phyloP scores from a whole-genome alignment of 352 stramenopile species.

The Phytophthora quininea region DNA sequence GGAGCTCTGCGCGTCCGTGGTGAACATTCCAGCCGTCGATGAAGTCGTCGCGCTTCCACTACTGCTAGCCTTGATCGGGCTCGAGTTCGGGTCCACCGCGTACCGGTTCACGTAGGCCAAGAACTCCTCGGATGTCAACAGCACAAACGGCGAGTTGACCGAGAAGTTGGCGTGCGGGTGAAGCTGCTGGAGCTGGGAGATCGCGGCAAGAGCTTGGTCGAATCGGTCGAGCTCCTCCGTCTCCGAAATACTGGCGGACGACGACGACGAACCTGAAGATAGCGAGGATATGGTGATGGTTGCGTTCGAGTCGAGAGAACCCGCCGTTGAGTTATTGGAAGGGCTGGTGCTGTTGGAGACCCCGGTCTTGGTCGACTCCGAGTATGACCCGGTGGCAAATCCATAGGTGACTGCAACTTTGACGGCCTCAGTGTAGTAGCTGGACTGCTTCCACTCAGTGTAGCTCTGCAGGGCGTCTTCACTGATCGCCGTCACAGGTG shows the following conservation, averaged over 20 bases:
- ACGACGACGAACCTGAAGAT: no score
- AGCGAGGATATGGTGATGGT: no score
- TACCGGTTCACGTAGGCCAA: constrained; percentile 55
- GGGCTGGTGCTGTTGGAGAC: no score
- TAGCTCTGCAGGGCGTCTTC: constrained; percentile 31
- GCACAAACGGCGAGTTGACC: constrained; percentile 59
- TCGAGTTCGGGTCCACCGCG: constrained; percentile 30
- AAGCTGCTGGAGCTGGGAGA: constrained; percentile 48
- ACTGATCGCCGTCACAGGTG: constrained; percentile 3
- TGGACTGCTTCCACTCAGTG: constrained; percentile 43
- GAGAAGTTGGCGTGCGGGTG: constrained; percentile 67
- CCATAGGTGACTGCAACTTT: constrained; percentile 33
- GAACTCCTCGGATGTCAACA: constrained; percentile 69
- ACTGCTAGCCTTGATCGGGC: constrained; percentile 22
- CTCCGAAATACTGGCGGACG: constrained; percentile 20
- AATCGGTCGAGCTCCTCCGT: constrained; percentile 60
- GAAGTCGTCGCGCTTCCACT: constrained; percentile 16
- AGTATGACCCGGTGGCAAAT: constrained; percentile 19
- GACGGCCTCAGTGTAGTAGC: constrained; percentile 41
- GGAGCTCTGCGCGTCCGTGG: constrained; percentile 23
- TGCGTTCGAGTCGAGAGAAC: no score
- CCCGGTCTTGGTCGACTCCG: no score
- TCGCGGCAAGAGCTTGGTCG: constrained; percentile 40
- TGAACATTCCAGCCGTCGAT: constrained; percentile 32
- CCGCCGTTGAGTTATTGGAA: no score